Conservation (phyloP, 2,329 filamentous ascomycete genomes). For the Neurospora sp. region DNA sequence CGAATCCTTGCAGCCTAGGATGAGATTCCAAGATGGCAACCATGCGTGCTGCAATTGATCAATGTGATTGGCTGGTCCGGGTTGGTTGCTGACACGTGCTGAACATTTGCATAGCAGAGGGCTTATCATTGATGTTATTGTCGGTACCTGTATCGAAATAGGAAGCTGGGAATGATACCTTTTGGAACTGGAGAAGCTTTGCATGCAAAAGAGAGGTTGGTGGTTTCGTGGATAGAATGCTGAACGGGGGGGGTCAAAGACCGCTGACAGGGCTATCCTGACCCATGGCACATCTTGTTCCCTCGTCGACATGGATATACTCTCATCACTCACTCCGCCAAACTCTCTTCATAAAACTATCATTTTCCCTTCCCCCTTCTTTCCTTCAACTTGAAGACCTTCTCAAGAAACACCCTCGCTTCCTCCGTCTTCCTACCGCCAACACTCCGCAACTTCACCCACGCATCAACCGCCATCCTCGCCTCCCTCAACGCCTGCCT, state of each 20-base stretch:
- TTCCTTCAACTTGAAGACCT: slow-evolving; percentile 2
- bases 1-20: background rate
- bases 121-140: background rate
- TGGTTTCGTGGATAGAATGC: background rate
- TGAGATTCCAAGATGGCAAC: background rate
- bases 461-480: slow-evolving; percentile 16
- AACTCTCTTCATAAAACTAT: background rate
- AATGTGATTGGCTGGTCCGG: background rate
- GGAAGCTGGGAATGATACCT: background rate
- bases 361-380: background rate
- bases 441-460: slow-evolving; percentile 16
- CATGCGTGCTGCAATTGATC: background rate
- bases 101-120: background rate
- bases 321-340: background rate
- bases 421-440: slow-evolving; percentile 14
- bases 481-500: slow-evolving; percentile 12
- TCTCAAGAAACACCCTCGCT: slow-evolving; percentile 8
- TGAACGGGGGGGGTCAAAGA: background rate
- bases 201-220: too few species aligned
- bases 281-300: background rate
- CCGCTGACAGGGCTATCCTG: background rate
- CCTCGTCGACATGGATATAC: background rate
- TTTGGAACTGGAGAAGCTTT: background rate
- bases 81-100: background rate
- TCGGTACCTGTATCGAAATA: background rate